Evolutionary conservation across 129 eudicot species (phyloP), one percentile per base, ranked within the genome.

Genomic region (Pulicaria dysenterica): DNA sequence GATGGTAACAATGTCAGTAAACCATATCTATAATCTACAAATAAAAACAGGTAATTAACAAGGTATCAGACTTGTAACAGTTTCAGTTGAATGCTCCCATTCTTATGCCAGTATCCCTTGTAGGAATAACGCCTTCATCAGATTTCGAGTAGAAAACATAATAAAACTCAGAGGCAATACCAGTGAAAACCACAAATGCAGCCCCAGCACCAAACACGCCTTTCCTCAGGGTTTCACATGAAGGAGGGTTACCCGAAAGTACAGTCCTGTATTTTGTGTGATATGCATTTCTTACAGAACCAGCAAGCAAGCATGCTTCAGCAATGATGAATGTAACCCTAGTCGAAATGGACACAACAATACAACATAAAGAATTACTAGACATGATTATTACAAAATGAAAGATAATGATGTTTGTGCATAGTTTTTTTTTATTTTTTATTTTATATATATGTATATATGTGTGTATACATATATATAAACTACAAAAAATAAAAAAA

Each of bases 151-250:
- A 90, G 87, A 83, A 87, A 56, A 84, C 92, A 24, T 85, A 90
- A 73, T 82, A 94, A 15, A 94, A 81, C 80, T 94, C 97, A 3
- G 98, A 94, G 39, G 86, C 59, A 11, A 94, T 82, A 11, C 96
- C 96, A 3, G 96, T 94, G 70, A 94, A 77, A 17, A 94, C 88
- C 47, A 88, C 81, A 64, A 94, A 88, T 6, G 98, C 96, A 11
- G 98, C 96, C 63, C 89, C 98, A 0, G 96, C 95, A 36, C 85
- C 98, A 70, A 94, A 94, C 56, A 92, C 95, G 4, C 98, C 98
- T 83, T 85, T 92, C 60, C 98, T 83, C 77, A 92, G 44, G 15
- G 90, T 89, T 84, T 85, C 95, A 24, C 98, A 92, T 6, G 96
- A 87, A 38, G 90, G 82, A 57, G 98, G 91, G 60, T 74, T 38